A percentile compares a stretch with the other conserved stretches of the same genome.
phyloP scores from a whole-genome alignment of 257 asterid species.

The Nicotiana tabacum region DNA sequence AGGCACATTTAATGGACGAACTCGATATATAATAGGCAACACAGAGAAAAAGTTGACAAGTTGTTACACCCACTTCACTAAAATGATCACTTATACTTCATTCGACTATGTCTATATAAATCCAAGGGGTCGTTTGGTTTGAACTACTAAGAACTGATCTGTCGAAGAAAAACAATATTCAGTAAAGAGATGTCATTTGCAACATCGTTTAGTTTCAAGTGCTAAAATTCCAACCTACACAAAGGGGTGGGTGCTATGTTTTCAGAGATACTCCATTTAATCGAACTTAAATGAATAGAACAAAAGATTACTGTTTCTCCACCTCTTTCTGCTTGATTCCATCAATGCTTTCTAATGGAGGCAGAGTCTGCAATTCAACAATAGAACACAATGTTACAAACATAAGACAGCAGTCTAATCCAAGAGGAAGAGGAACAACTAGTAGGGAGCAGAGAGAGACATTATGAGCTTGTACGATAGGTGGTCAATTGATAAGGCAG shows the following conservation, averaged over 20 bases:
- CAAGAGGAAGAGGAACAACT: background rate
- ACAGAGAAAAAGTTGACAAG: no score
- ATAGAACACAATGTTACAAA: background rate
- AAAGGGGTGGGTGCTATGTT: background rate
- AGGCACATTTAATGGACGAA: no score
- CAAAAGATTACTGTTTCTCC: constrained; percentile 17
- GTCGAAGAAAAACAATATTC: background rate
- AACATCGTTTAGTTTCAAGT: background rate
- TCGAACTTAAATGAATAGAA: background rate
- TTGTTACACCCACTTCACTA: no score
- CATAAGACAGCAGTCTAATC: background rate
- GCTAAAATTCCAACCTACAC: background rate
- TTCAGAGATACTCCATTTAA: background rate
- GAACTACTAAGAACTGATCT: background rate
- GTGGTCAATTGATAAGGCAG: background rate
- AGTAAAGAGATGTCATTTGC: background rate
- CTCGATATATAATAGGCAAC: no score
- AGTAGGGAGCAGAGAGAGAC: background rate
- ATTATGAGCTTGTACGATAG: background rate
- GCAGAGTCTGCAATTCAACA: constrained; percentile 34
- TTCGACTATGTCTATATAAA: background rate
- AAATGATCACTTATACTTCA: background rate
- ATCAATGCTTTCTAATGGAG: constrained; percentile 19
- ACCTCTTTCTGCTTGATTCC: constrained; percentile 22
- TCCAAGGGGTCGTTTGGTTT: background rate